Conservation (phyloP, 2,329 filamentous ascomycete species). For the Ophiostoma himal-ulmi region DNA sequence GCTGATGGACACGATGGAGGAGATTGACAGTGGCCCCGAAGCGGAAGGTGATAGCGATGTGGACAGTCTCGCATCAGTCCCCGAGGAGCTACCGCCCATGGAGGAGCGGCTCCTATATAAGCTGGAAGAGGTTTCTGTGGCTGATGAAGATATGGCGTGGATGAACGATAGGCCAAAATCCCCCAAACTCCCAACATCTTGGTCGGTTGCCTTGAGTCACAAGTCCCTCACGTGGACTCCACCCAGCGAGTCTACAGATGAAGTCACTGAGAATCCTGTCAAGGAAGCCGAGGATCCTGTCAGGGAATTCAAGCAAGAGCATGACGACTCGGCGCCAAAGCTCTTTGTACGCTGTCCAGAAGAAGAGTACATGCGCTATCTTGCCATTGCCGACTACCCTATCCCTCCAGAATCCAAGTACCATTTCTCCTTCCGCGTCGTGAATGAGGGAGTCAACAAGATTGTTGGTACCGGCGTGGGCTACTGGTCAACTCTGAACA, state of each 20-base stretch:
- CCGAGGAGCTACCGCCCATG: neutral
- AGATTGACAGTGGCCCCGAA: neutral
- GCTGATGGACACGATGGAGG: neutral
- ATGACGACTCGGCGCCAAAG: neutral
- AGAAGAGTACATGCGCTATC: no score
- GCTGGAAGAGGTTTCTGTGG: neutral
- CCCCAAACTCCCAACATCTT: conserved; percentile 1
- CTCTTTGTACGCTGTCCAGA: neutral
- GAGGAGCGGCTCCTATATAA: neutral
- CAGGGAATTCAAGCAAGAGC: neutral
- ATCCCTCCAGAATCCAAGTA: neutral
- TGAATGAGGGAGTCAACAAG: neutral
- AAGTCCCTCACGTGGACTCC: neutral
- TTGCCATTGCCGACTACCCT: neutral
- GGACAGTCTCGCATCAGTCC: neutral
- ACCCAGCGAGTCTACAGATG: neutral
- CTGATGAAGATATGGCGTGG: neutral
- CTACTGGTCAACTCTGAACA: neutral
- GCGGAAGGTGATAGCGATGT: neutral
- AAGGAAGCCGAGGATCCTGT: neutral
- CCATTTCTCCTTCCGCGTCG: neutral
- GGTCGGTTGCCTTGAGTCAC: neutral
- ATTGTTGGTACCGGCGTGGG: neutral
- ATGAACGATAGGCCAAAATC: neutral
- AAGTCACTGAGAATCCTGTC: neutral